phyloP scores from a whole-genome alignment of 148 eudicot genomes.

The Silene uniflora region DNA sequence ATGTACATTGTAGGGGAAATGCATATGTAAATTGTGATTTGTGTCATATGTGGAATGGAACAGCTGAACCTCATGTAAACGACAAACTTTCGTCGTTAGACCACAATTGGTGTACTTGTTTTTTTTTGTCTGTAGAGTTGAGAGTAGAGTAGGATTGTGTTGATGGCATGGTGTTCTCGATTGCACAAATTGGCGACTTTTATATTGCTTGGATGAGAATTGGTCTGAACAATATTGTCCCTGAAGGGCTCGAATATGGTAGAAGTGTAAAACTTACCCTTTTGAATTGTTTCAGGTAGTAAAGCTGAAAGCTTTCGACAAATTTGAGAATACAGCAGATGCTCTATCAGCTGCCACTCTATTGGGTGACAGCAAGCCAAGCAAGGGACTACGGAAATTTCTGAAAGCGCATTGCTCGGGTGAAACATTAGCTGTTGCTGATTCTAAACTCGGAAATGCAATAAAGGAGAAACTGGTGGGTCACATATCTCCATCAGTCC shows the following conservation, averaged over 20 bases:
- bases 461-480: constrained; percentile 84
- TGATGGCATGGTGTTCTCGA: background rate
- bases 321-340: constrained; percentile 90
- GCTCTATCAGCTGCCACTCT: constrained; percentile 75
- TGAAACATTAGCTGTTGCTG: constrained; percentile 83
- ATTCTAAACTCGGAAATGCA: constrained; percentile 87
- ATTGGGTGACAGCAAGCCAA: constrained; percentile 79
- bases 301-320: constrained; percentile 88
- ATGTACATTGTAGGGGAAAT: too few relatives aligned
- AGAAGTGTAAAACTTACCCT: background rate
- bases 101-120: too few relatives aligned
- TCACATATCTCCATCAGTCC: background rate
- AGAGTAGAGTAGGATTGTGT: too few relatives aligned
- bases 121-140: too few relatives aligned
- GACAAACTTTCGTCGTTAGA: too few relatives aligned
- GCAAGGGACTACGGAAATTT: constrained; percentile 83
- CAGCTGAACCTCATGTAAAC: too few relatives aligned
- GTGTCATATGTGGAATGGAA: too few relatives aligned
- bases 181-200: background rate
- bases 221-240: background rate
- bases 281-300: constrained; percentile 45
- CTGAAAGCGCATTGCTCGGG: constrained; percentile 77
- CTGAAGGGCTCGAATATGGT: background rate
- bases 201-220: too few relatives aligned
- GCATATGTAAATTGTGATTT: too few relatives aligned